A percentile compares a stretch with the other conserved stretches of the same genome.
phyloP scores from a whole-genome alignment of 192 early-diverging fungal species.

The Kappamyces sp. region DNA sequence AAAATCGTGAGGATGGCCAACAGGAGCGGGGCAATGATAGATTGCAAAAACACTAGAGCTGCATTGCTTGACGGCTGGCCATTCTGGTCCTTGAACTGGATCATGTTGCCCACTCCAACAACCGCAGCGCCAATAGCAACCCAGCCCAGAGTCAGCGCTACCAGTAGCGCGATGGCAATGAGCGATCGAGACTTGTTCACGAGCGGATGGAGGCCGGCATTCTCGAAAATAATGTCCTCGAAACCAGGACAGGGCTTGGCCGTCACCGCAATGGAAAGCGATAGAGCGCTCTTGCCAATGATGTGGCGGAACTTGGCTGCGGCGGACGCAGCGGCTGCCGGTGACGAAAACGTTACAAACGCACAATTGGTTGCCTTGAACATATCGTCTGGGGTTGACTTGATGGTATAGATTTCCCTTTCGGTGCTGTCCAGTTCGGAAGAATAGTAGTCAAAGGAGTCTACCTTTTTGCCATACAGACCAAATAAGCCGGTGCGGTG shows the following conservation, averaged over 20 bases:
- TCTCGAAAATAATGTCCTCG: conserved; percentile 48
- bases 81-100: conserved; percentile 6
- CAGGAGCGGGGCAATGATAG: conserved; percentile 30
- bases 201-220: conserved; percentile 24
- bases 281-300: background rate
- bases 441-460: conserved; percentile 30
- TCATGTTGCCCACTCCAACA: conserved; percentile 20
- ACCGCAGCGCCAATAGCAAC: background rate
- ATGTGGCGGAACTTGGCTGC: conserved; percentile 15
- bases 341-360: conserved; percentile 32
- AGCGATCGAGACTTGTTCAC: conserved; percentile 25
- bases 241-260: conserved; percentile 30
- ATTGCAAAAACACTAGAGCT: conserved; percentile 23
- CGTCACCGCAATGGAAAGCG: conserved; percentile 7
- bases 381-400: conserved; percentile 21
- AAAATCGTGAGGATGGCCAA: conserved; percentile 27
- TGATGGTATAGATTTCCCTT: conserved; percentile 36
- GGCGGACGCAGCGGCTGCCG: conserved; percentile 21
- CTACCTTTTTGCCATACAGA: conserved; percentile 26
- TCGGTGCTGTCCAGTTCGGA: conserved; percentile 29
- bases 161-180: conserved; percentile 25
- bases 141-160: conserved; percentile 32
- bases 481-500: conserved; percentile 17
- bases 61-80: too few species aligned
- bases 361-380: conserved; percentile 28